Evolutionary conservation across 1,284 basidiomycete genomes (phyloP).

Genomic region (Ceratobasidium sp.): DNA sequence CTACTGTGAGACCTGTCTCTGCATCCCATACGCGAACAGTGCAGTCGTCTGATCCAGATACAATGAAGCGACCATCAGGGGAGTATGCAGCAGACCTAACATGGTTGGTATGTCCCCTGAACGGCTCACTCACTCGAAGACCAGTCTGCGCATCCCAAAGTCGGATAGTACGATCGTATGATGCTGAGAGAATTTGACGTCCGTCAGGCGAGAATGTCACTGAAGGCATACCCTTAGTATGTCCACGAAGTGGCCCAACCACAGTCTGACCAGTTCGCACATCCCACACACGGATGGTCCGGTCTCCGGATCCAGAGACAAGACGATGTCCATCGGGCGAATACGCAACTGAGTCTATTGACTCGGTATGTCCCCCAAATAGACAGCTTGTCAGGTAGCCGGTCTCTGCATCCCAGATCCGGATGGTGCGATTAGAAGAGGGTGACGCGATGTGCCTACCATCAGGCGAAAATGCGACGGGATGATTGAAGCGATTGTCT

Average conservation of each 20-base stretch:
- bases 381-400: no score
- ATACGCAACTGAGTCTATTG: conserved; percentile 22
- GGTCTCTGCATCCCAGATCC: background rate
- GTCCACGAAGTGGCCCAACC: conserved; percentile 1
- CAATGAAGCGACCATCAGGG: conserved; percentile 3
- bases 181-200: conserved; percentile 48
- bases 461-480: background rate
- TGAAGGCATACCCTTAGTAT: conserved; percentile 39
- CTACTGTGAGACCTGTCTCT: background rate
- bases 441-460: background rate
- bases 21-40: conserved; percentile 39
- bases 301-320: conserved; percentile 24
- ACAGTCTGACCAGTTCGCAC: background rate
- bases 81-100: conserved; percentile 14
- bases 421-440: background rate
- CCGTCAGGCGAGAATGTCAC: conserved; percentile 35
- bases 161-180: conserved; percentile 61
- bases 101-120: background rate
- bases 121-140: background rate
- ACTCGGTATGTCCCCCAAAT: background rate
- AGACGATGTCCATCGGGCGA: conserved; percentile 30
- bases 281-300: conserved; percentile 37
- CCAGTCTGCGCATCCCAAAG: conserved; percentile 58
- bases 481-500: background rate
- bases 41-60: conserved; percentile 1